phyloP scores from a whole-genome alignment of 331 rosid genomes.

The Erythrophleum ivorense region DNA sequence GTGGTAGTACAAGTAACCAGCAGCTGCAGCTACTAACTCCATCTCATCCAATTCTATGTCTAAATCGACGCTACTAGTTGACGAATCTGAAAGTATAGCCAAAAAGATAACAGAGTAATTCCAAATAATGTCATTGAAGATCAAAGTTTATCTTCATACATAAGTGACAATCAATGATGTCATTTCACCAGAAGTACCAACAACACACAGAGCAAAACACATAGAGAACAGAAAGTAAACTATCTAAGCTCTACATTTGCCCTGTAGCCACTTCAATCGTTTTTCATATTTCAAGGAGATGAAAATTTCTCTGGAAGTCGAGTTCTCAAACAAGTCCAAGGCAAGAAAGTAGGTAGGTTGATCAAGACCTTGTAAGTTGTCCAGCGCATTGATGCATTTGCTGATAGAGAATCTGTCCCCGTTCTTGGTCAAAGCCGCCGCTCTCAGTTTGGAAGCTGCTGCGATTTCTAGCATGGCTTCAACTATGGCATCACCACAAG shows the following conservation, averaged over 20 bases:
- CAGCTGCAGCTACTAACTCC: conserved; percentile 55
- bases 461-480: conserved; percentile 82
- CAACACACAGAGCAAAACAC: conserved; percentile 42
- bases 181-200: conserved; percentile 34
- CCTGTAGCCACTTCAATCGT: conserved; percentile 70
- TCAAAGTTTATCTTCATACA: conserved; percentile 25
- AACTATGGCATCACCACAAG: conserved; percentile 74
- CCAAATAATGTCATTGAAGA: conserved; percentile 32
- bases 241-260: conserved; percentile 60
- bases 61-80: conserved; percentile 44
- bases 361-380: conserved; percentile 67
- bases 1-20: conserved; percentile 51
- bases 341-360: conserved; percentile 63
- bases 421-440: conserved; percentile 67
- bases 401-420: conserved; percentile 73
- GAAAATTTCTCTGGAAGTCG: conserved; percentile 67
- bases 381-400: conserved; percentile 80
- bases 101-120: conserved; percentile 31
- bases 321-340: conserved; percentile 75
- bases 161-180: conserved; percentile 35
- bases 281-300: conserved; percentile 65
- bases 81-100: conserved; percentile 46
- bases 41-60: conserved; percentile 56
- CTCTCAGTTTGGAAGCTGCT: conserved; percentile 78
- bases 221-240: too few relatives aligned